Evolutionary conservation across 2,329 filamentous ascomycete genomes (phyloP).

Genomic region (Neonectria sp.): DNA sequence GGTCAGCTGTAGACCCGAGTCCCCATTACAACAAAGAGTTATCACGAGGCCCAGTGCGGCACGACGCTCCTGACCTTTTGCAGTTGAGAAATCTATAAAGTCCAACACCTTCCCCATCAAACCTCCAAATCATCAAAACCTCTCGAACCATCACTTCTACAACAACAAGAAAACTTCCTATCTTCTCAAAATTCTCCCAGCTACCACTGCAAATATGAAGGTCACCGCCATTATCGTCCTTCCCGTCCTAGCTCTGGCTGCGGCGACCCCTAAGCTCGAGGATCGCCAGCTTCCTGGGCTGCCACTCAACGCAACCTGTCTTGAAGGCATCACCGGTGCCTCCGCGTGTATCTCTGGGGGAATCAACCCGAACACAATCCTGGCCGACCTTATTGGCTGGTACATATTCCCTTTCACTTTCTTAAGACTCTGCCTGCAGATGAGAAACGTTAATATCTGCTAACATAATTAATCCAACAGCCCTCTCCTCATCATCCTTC

Average conservation of each 20-base stretch:
- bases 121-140: neutral
- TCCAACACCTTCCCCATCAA: neutral
- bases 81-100: neutral
- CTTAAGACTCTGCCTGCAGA: neutral
- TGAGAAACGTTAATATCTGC: neutral
- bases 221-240: slow-evolving; percentile 13
- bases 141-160: neutral
- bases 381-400: neutral
- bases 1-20: neutral
- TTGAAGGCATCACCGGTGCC: neutral
- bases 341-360: neutral
- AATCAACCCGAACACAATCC: neutral
- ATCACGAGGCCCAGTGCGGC: neutral
- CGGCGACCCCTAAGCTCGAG: neutral
- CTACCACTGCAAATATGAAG: slow-evolving; percentile 17
- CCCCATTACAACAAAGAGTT: neutral
- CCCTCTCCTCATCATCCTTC: neutral
- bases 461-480: neutral
- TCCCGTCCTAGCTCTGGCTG: neutral
- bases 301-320: neutral
- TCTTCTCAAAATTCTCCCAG: neutral
- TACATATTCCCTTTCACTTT: neutral
- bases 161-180: neutral
- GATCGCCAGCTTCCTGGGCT: neutral
- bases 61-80: neutral